phyloP scores from a whole-genome alignment of 2,329 filamentous ascomycete species.

The Xylaria hypoxylon region DNA sequence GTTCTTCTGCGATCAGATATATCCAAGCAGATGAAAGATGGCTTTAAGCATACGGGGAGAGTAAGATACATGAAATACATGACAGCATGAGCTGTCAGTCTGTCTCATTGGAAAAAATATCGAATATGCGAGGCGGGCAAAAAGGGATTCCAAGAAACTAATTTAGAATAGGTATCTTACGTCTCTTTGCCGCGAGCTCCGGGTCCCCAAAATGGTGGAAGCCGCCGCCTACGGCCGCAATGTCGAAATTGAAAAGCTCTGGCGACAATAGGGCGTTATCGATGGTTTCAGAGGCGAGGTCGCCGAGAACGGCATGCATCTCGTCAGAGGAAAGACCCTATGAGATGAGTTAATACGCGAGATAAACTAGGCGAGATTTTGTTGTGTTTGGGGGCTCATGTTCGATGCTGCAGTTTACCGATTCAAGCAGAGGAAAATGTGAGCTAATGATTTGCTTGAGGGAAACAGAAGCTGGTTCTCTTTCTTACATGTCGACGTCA shows the following conservation, averaged over 20 bases:
- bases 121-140: background rate
- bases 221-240: slow-evolving; percentile 71
- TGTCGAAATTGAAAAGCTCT: slow-evolving; percentile 76
- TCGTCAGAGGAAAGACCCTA: slow-evolving; percentile 63
- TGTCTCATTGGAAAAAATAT: background rate
- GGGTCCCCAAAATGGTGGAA: slow-evolving; percentile 78
- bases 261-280: slow-evolving; percentile 66
- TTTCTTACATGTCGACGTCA: background rate
- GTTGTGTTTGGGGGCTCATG: background rate
- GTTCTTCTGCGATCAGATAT: background rate
- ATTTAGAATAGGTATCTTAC: slow-evolving; percentile 17
- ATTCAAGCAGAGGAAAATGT: background rate
- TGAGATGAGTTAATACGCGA: slow-evolving; percentile 15
- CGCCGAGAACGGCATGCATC: slow-evolving; percentile 68
- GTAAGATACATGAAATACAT: background rate
- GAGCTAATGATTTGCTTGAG: background rate
- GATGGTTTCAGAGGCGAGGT: slow-evolving; percentile 63
- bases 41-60: background rate
- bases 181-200: slow-evolving; percentile 52
- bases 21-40: background rate
- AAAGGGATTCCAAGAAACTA: background rate
- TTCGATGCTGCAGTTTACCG: background rate
- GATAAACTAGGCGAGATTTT: background rate
- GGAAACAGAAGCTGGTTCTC: background rate
- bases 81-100: background rate